phyloP scores from a whole-genome alignment of 2,329 filamentous ascomycete species.

The Fusarium chaquense region DNA sequence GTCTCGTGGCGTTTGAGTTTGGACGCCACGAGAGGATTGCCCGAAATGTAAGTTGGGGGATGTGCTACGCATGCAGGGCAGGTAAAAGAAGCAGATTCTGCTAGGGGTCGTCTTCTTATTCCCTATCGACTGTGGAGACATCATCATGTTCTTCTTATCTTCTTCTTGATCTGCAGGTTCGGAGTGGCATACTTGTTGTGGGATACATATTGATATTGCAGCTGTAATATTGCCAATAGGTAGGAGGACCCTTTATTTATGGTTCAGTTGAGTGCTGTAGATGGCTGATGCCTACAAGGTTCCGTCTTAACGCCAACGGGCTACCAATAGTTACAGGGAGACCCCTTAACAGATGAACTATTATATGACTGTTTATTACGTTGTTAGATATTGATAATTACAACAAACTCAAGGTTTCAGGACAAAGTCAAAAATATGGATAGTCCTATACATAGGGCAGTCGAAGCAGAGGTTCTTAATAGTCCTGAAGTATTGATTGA shows the following conservation, averaged over 20 bases:
- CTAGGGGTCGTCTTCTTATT: slow-evolving; percentile 6
- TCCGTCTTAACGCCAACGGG: slow-evolving; percentile 25
- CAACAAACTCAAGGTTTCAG: background rate
- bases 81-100: background rate
- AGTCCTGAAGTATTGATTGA: background rate
- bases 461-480: background rate
- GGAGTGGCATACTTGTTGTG: slow-evolving; percentile 9
- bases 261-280: background rate
- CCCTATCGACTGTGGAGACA: background rate
- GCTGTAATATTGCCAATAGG: slow-evolving; percentile 1
- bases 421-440: background rate
- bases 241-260: background rate
- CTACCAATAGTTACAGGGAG: slow-evolving; percentile 6
- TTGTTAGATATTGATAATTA: background rate
- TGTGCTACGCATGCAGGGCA: background rate
- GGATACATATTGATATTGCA: background rate
- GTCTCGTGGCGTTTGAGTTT: slow-evolving; percentile 42
- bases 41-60: slow-evolving; percentile 40
- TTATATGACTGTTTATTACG: slow-evolving; percentile 6
- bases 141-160: background rate
- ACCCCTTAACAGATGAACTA: slow-evolving; percentile 14
- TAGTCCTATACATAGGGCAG: background rate
- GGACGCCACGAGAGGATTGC: slow-evolving; percentile 25
- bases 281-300: background rate
- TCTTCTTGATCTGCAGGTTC: background rate